These are phyloP conservation scores for Cryomyces antarcticus DNA, from an alignment of 495 filamentous ascomycete species.

Conservation along the genomic window DNA sequence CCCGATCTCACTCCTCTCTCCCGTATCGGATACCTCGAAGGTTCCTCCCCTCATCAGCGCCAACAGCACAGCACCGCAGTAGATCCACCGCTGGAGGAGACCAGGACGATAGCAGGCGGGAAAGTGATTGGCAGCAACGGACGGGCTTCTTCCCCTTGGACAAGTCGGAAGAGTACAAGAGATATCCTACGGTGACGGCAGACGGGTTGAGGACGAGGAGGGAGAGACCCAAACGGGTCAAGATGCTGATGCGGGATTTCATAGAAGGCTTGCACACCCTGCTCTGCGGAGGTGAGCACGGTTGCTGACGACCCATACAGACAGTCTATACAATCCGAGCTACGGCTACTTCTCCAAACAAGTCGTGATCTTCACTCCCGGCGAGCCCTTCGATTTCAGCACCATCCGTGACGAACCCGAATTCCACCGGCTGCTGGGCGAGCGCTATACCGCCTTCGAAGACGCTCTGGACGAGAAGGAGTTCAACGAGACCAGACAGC, in stretches of 20 bases:
- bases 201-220: slow-evolving; percentile 46
- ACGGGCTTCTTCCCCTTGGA: slow-evolving; percentile 48
- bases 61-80: background rate
- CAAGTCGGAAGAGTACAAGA: slow-evolving; percentile 54
- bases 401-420: slow-evolving; percentile 57
- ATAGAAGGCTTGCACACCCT: slow-evolving; percentile 52
- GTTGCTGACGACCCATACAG: slow-evolving; percentile 23
- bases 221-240: slow-evolving; percentile 68
- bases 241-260: slow-evolving; percentile 94
- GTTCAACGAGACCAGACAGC: slow-evolving; percentile 58
- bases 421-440: slow-evolving; percentile 54
- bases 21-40: background rate
- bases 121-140: slow-evolving; percentile 64
- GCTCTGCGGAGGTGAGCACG: background rate
- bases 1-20: background rate
- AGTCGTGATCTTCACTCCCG: slow-evolving; percentile 85
- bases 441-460: slow-evolving; percentile 77
- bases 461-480: slow-evolving; percentile 55
- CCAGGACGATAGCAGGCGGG: slow-evolving; percentile 11
- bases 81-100: background rate
- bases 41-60: background rate
- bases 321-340: slow-evolving; percentile 88
- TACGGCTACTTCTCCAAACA: slow-evolving; percentile 98
- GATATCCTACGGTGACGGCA: slow-evolving; percentile 69
- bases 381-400: slow-evolving; percentile 84